phyloP scores from a whole-genome alignment of 148 eudicot genomes.

The Vaccinium myrtillus region DNA sequence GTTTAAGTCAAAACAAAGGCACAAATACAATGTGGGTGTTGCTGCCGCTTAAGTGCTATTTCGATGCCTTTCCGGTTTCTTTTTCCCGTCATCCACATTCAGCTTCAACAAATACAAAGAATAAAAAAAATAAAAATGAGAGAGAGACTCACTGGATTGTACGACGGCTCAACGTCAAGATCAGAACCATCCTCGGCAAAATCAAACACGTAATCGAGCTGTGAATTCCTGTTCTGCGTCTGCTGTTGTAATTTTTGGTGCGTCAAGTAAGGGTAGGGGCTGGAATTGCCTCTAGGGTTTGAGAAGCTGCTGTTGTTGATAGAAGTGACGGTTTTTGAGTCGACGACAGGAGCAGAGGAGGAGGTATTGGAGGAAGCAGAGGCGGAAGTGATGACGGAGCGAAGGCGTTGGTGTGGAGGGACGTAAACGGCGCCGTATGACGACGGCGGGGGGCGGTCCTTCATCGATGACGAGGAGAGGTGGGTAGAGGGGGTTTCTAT shows the following conservation, averaged over 20 bases:
- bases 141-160: slow-evolving; percentile 41
- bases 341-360: slow-evolving; percentile 21
- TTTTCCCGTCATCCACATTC: not conserved
- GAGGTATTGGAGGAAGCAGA: slow-evolving; percentile 33
- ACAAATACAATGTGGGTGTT: not conserved
- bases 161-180: slow-evolving; percentile 34
- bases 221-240: slow-evolving; percentile 20
- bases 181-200: slow-evolving; percentile 39
- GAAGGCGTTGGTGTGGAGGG: slow-evolving; percentile 83
- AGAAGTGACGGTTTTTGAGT: slow-evolving; percentile 15
- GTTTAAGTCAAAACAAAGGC: slow-evolving; percentile 15
- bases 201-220: slow-evolving; percentile 27
- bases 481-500: slow-evolving; percentile 9
- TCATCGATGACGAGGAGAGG: slow-evolving; percentile 7
- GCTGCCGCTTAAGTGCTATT: not conserved
- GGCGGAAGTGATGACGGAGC: slow-evolving; percentile 46
- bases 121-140: not conserved
- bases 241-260: slow-evolving; percentile 30
- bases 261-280: slow-evolving; percentile 30
- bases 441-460: slow-evolving; percentile 11
- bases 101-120: not conserved
- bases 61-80: not conserved
- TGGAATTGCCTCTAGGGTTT: slow-evolving; percentile 19
- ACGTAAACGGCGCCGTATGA: slow-evolving; percentile 49
- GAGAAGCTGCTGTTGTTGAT: slow-evolving; percentile 10